phyloP scores from a whole-genome alignment of 805 yeast species.

The Kazachstania psychrophila region DNA sequence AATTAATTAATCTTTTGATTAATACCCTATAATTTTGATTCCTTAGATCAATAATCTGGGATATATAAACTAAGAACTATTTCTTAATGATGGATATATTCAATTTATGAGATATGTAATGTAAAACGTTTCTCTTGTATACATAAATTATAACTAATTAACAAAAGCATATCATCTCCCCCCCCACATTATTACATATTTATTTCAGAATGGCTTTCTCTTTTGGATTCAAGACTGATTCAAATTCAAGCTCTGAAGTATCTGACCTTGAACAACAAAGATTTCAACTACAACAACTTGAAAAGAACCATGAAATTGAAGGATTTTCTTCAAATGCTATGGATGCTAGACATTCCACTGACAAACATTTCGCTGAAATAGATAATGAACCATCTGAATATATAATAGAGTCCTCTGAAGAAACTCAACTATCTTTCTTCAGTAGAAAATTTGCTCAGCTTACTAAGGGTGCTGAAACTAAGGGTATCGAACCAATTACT shows the following conservation, averaged over 20 bases:
- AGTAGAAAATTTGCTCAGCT: conserved; percentile 17
- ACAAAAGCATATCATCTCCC: background rate
- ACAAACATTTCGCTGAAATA: background rate
- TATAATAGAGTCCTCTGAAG: conserved; percentile 12
- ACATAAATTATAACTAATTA: too few relatives aligned
- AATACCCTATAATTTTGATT: too few relatives aligned
- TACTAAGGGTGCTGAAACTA: conserved; percentile 49
- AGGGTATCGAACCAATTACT: conserved; percentile 74
- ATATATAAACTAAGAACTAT: too few relatives aligned
- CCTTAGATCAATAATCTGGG: too few relatives aligned
- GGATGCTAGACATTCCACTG: background rate
- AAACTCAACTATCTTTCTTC: conserved; percentile 12
- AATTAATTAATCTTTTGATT: too few relatives aligned
- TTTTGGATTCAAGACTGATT: background rate
- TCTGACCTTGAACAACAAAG: background rate
- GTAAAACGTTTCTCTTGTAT: too few relatives aligned
- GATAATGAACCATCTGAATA: conserved; percentile 3
- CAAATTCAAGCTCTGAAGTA: background rate
- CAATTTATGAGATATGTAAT: too few relatives aligned
- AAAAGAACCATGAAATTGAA: conserved; percentile 42
- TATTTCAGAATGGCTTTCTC: background rate
- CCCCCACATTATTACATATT: background rate
- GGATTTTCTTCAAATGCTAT: background rate
- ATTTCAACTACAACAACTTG: conserved; percentile 20
- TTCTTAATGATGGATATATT: too few relatives aligned